A percentile compares a stretch with the other conserved stretches of the same genome.
Conservation (phyloP, 2,329 filamentous ascomycete genomes). For the Lojkania enalia region DNA sequence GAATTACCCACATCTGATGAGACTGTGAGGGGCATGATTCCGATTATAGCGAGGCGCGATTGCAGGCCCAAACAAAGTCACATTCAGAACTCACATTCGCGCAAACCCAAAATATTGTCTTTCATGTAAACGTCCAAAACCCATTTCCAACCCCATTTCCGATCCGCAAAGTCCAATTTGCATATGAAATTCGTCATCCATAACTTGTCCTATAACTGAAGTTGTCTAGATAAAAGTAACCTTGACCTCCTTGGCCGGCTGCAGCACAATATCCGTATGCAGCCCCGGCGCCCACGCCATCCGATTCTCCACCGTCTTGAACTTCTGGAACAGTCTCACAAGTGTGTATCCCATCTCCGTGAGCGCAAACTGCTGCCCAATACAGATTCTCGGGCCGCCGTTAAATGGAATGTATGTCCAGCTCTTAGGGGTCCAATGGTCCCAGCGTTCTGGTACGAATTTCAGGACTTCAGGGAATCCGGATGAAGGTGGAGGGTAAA, state of each 20-base stretch:
- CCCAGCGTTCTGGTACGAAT: conserved; percentile 57
- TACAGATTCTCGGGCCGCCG: conserved; percentile 54
- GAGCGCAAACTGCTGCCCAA: conserved; percentile 56
- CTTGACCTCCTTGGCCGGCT: conserved; percentile 48
- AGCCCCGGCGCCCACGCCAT: conserved; percentile 45
- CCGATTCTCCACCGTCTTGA: conserved; percentile 46
- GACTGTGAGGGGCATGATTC: too few species aligned
- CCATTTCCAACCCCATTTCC: too few species aligned
- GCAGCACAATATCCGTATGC: conserved; percentile 54
- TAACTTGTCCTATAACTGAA: too few species aligned
- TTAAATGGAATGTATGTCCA: conserved; percentile 57
- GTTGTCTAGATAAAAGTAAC: conserved; percentile 41
- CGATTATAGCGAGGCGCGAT: too few species aligned
- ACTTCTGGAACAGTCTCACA: conserved; percentile 52
- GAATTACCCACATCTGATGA: too few species aligned
- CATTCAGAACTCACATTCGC: too few species aligned
- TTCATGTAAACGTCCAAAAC: too few species aligned
- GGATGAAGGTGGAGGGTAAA: conserved; percentile 48
- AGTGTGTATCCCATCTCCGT: conserved; percentile 56
- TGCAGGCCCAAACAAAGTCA: too few species aligned
- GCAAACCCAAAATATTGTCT: too few species aligned
- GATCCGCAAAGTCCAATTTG: too few species aligned
- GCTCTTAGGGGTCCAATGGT: conserved; percentile 52
- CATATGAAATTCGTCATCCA: too few species aligned
- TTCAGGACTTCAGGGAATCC: conserved; percentile 46